phyloP scores from a whole-genome alignment of 805 yeast species.

The Lachancea lanzarotensis region DNA sequence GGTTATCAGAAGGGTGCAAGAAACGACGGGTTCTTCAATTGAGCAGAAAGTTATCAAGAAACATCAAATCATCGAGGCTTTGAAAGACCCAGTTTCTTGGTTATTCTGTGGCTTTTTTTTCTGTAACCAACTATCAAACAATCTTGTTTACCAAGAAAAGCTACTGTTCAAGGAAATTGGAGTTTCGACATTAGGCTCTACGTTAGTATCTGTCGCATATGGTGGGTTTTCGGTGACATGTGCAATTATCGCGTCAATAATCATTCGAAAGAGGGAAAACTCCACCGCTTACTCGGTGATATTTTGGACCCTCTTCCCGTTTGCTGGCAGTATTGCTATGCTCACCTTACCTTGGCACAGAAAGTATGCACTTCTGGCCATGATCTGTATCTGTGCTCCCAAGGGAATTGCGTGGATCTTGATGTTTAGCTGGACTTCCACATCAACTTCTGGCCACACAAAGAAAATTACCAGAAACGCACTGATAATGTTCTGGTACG shows the following conservation, averaged over 20 bases:
- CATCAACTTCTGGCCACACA: constrained; percentile 43
- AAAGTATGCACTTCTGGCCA: constrained; percentile 42
- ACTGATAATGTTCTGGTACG: constrained; percentile 38
- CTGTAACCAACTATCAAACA: constrained; percentile 45
- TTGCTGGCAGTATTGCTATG: constrained; percentile 42
- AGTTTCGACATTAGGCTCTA: constrained; percentile 39
- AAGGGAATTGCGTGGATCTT: constrained; percentile 39
- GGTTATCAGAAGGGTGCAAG: constrained; percentile 41
- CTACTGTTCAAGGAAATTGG: constrained; percentile 42
- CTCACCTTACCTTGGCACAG: constrained; percentile 40
- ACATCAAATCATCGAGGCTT: constrained; percentile 42
- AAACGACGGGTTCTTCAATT: constrained; percentile 35
- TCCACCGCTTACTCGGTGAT: constrained; percentile 36
- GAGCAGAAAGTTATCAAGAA: constrained; percentile 44
- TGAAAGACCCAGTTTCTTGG: constrained; percentile 47
- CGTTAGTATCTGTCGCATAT: constrained; percentile 48
- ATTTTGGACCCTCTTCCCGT: constrained; percentile 38
- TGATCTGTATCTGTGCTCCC: constrained; percentile 42
- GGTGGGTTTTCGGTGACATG: constrained; percentile 43
- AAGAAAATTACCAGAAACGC: constrained; percentile 44
- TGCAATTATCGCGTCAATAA: constrained; percentile 30
- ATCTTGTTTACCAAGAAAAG: constrained; percentile 47
- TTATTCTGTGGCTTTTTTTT: constrained; percentile 37
- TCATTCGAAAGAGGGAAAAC: constrained; percentile 19
- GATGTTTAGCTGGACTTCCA: constrained; percentile 33